Conservation (phyloP, 176 grass and related monocot species). For the Poa annua region DNA sequence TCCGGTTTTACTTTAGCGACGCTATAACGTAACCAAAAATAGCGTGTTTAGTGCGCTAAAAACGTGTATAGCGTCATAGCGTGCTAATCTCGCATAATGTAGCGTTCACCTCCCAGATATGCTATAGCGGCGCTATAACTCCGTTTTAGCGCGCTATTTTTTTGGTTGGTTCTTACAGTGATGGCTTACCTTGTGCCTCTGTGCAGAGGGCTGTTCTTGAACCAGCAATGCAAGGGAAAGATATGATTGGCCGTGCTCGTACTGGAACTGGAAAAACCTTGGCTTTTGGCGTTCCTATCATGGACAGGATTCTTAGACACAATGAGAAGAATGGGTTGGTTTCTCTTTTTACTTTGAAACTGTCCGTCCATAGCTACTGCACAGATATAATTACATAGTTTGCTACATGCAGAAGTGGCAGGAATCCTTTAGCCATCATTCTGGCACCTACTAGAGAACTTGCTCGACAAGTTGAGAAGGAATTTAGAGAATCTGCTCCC, state of each 20-base stretch:
- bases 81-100: too few relatives aligned
- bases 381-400: slow-evolving; percentile 41
- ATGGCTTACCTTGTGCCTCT: slow-evolving; percentile 28
- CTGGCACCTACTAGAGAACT: slow-evolving; percentile 97
- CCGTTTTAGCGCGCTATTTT: too few relatives aligned
- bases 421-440: slow-evolving; percentile 83
- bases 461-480: slow-evolving; percentile 95
- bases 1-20: too few relatives aligned
- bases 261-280: slow-evolving; percentile 95
- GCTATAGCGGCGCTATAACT: too few relatives aligned
- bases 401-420: slow-evolving; percentile 59
- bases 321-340: slow-evolving; percentile 91
- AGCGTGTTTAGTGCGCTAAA: too few relatives aligned
- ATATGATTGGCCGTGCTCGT: slow-evolving; percentile 92
- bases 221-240: slow-evolving; percentile 93
- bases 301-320: slow-evolving; percentile 77
- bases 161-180: background rate
- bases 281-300: slow-evolving; percentile 98
- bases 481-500: slow-evolving; percentile 83
- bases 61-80: too few relatives aligned
- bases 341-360: slow-evolving; percentile 37
- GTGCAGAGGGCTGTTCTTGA: slow-evolving; percentile 89
- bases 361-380: background rate
- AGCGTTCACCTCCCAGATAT: too few relatives aligned
- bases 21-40: too few relatives aligned